Evolutionary conservation across 2,329 filamentous ascomycete species (phyloP).

Genomic region (Pestalotiopsis sp.): DNA sequence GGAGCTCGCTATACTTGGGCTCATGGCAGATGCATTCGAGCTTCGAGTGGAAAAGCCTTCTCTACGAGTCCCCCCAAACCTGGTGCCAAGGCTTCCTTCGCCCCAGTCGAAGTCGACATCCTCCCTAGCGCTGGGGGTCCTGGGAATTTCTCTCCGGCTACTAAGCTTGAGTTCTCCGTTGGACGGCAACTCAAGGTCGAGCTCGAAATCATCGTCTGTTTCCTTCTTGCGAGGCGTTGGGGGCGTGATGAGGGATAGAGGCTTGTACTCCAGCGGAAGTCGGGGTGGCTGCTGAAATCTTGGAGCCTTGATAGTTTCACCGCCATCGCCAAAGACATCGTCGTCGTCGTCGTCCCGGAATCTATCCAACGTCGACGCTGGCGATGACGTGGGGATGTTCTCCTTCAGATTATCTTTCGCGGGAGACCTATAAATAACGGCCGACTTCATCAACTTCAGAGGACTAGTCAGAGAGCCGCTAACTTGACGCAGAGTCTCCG

Average conservation of each 20-base stretch:
- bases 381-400: constrained; percentile 37
- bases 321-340: constrained; percentile 62
- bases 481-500: constrained; percentile 70
- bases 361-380: constrained; percentile 61
- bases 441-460: constrained; percentile 32
- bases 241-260: constrained; percentile 49
- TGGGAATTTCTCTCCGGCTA: constrained; percentile 62
- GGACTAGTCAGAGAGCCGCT: constrained; percentile 62
- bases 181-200: constrained; percentile 71
- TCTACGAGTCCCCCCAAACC: constrained; percentile 83
- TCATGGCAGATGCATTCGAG: constrained; percentile 86
- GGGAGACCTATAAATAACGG: constrained; percentile 20
- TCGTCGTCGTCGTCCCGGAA: constrained; percentile 67
- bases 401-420: constrained; percentile 22
- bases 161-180: constrained; percentile 69
- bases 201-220: constrained; percentile 69
- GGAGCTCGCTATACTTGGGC: constrained; percentile 89
- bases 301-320: constrained; percentile 70
- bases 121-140: constrained; percentile 59
- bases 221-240: constrained; percentile 54
- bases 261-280: constrained; percentile 18
- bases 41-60: constrained; percentile 80
- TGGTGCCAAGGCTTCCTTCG: constrained; percentile 88
- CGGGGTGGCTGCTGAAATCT: constrained; percentile 37
- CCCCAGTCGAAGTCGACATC: constrained; percentile 89